Base-by-base conservation (phyloP, 1,284 basidiomycete genomes). In the Ceratobasidium sp. region DNA sequence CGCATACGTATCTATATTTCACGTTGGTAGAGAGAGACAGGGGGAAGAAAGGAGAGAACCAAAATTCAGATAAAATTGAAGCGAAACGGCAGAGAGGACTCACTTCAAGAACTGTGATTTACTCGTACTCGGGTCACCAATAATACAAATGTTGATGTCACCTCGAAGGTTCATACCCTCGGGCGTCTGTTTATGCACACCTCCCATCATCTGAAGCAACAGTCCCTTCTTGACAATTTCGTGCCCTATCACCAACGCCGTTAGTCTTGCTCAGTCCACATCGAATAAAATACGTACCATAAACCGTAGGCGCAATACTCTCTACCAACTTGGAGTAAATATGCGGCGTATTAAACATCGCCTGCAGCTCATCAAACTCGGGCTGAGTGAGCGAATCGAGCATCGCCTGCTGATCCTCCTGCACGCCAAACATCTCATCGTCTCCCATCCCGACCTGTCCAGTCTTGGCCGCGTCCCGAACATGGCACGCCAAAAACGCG, bases 51-150 rank as follows among this genome's bases (percentile, higher is more conserved):
- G 16, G 32, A n/a, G 14, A n/a, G 52, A 28, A 57, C 36, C 48
- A 16, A 55, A 75, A 3, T 1, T 45, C 39, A 58, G n/a, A 18
- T 46, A 46, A n/a, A n/a, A n/a, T n/a, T n/a, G n/a, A n/a, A n/a
- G n/a, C n/a, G n/a, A n/a, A n/a, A n/a, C n/a, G n/a, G n/a, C n/a
- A 9, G 21, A 4, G 45, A 53, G n/a, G 60, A 83, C 89, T 77
- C 78, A 97, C 93, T 99, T 99, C 74, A 99, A 85, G 84, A 99
- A 99, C 80, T 99, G 97, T 0, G 97, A 98, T 81, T 99, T 99
- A 60, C 92, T 94, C 0, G 96, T 98, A 23, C 92, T 95, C 0
- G 97, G 97, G 79, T 99, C 97, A 48, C 97, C 97, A 70, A 99
- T 92, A 74, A 99, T 97, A 79, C 97, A 99, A 72, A 99, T 96